Evolutionary conservation across 805 yeast species (phyloP), one percentile per base, ranked within the genome.

Genomic region (Candida maltosa): DNA sequence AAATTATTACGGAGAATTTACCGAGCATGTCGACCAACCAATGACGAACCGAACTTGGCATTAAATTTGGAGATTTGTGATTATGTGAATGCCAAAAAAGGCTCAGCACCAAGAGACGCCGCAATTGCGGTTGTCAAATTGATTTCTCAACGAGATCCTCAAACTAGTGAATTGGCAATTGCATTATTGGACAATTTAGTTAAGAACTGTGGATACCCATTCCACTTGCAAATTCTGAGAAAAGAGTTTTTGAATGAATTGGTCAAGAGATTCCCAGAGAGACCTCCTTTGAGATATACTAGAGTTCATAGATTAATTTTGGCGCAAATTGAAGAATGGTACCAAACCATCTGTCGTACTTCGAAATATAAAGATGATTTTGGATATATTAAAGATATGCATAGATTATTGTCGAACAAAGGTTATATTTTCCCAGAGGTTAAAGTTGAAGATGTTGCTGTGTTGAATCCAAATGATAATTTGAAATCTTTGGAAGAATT

Each of bases 201-300:
- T 35, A 93, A 93, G 64, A 93, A 93, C 66, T 93, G 99, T 65
- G 98, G 97, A 4, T 93, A 91, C 58, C 97, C 98, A 6, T 78
- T 93, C 63, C 98, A 93, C 47, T 70, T 93, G 31, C 98, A 93
- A 62, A 87, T 93, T 35, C 85, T 96, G 3, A 76, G 97, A 41
- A 89, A 93, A 60, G 97, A 91, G 57, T 93, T 93, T 49, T 70
- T 93, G 51, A 93, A 93, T 56, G 96, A 87, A 54, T 73, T 93
- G 52, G 98, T 93, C 16, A 84, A 87, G 51, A 67, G 87, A 56
- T 93, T 93, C 64, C 97, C 97, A 2, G 97, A 89, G 54, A 78
- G 87, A 52, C 97, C 98, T 1, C 96, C 97, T 3, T 63, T 82
- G 42, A 76, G 89, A 25, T 87, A 85, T 60, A 71, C 91, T 14